Base-by-base conservation (phyloP, 2,329 filamentous ascomycete species). In the Harringtonia aguacate region DNA sequence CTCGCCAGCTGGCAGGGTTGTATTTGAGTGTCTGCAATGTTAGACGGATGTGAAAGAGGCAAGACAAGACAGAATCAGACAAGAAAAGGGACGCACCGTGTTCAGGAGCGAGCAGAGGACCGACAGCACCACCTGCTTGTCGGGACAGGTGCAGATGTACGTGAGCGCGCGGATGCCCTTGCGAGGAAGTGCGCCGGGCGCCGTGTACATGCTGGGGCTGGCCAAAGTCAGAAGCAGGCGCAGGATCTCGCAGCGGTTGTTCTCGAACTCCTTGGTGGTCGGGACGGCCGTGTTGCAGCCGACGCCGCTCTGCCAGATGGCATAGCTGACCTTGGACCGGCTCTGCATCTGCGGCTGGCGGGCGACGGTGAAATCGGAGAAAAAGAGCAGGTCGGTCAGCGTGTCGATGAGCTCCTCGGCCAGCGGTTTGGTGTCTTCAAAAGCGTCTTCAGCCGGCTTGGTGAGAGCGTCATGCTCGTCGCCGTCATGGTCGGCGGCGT, bases 301-400 rank as follows among this genome's bases (percentile, higher is more conserved):
- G 27, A 98, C 90, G 39, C 92, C 92, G 58, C 86, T 97, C 66
- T 95, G 88, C 92, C 92, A 98, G 59, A 98, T 97, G 43, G 87
- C 84, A 63, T 92, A 95, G 8, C 83, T 84, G 45, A 95, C 84
- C 60, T 84, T 87, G 43, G 28, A 9, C 18, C 15, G 15, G 38
- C 41, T 41, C 45, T 79, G 73, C 14, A 79, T 41, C 45, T 79
- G 73, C 14, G 79, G 72, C 35, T 84, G 75, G 46, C 72, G 77
- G 10, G 90, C 86, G 15, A 95, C 74, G 0, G 90, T 95, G 56
- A 98, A 84, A 44, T 88, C 86, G 9, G 84, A 81, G 60, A 86
- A 95, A 73, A 98, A 98, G 35, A 97, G 73, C 43, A 97, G 67
- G 57, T 95, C 89, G 47, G 92, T 67, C 42, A 97, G 69, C 0